Evolutionary conservation across 2,329 filamentous ascomycete genomes (phyloP), one percentile per base, ranked within the genome.

Genomic region (Colletotrichum incanum): DNA sequence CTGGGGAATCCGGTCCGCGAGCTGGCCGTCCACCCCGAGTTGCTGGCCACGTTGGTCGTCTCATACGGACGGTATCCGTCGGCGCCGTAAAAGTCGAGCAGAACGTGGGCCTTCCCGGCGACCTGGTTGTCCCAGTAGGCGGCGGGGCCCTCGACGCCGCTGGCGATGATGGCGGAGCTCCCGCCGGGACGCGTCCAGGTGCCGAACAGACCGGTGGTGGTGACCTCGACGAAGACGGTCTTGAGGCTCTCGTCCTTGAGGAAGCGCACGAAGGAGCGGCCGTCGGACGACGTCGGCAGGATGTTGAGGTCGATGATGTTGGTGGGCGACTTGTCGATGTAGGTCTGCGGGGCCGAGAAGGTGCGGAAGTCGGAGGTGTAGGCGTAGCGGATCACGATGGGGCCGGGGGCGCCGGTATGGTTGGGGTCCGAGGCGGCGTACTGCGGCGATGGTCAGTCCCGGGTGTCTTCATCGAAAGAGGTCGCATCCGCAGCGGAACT

Each of bases 311-410:
- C 87, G n/a, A 91, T 73, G 67, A 88, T 81, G 69, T 86, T 82
- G 62, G 82, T 86, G 0, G 84, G 83, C 1, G 81, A 78, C 54
- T 83, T 81, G 77, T 87, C 83, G 76, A 89, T 85, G 74, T 87
- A 87, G 8, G 86, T 87, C 72, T 85, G 77, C 0, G 88, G 86
- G 1, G 83, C 47, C 23, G 81, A 83, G 76, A 90, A 90, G 1
- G 84, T 87, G 58, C 81, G 80, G 75, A 90, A 90, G 79, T 90
- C 88, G 59, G 78, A 80, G 1, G 88, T 90, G 78, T 89, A 84
- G 26, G 88, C 86, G 76, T 88, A 89, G 60, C 88, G 85, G 71
- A 90, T 88, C 47, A 80, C 82, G 20, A 81, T 83, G 20, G 82
- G 80, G 20, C 82, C 81, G 0, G 86, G 82, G 3, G 77, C 77